Conservation (phyloP, 73 alveolate species). For the Paraurostyla sp. region DNA sequence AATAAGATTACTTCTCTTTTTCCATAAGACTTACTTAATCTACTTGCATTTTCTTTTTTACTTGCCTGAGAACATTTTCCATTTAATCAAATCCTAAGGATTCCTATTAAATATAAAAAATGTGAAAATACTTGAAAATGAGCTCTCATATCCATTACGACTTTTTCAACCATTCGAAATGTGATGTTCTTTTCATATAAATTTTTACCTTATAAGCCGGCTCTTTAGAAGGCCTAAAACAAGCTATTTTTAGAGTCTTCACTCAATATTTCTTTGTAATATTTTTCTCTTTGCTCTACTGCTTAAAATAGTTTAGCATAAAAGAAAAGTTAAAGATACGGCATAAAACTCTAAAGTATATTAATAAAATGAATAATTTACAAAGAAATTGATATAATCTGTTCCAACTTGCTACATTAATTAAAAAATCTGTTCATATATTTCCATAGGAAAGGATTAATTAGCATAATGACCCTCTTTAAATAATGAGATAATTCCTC, state of each 20-base stretch:
- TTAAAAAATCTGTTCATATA: constrained; percentile 30
- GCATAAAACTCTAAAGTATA: constrained; percentile 38
- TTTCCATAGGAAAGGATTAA: constrained; percentile 42
- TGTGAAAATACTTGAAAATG: constrained; percentile 1
- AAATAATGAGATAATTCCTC: constrained; percentile 2
- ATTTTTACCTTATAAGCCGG: constrained; percentile 19
- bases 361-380: background rate
- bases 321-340: constrained; percentile 51
- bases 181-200: constrained; percentile 32
- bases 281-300: constrained; percentile 48
- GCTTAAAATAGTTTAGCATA: constrained; percentile 5
- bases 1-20: background rate
- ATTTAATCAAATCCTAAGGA: constrained; percentile 61
- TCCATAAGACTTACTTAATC: constrained; percentile 48
- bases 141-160: constrained; percentile 40
- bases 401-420: background rate
- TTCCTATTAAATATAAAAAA: background rate
- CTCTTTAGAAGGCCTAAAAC: constrained; percentile 4
- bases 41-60: constrained; percentile 41
- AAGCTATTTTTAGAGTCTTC: background rate
- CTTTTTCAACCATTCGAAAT: constrained; percentile 56
- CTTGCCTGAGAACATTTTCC: constrained; percentile 29
- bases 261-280: background rate
- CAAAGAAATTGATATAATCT: constrained; percentile 39
- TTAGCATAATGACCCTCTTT: constrained; percentile 33